Percentiles rank a stretch among this genome's conserved stretches.
phyloP scores from a whole-genome alignment of 306 rosid species.

The Styphnolobium japonicum region DNA sequence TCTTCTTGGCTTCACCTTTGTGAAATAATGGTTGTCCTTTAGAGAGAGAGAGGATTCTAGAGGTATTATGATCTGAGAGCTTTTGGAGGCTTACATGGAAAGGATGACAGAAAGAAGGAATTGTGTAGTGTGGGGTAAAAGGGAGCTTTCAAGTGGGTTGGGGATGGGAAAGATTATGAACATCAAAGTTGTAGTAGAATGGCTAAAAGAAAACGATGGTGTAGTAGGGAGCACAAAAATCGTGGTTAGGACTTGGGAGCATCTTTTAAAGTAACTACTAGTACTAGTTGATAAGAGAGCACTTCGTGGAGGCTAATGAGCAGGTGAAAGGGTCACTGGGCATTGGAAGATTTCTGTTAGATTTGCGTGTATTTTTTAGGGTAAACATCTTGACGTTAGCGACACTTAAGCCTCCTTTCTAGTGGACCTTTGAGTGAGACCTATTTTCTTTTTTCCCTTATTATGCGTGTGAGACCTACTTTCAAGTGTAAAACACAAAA shows the following conservation, averaged over 20 bases:
- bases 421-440: too few relatives aligned
- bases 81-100: neutral
- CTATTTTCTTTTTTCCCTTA: too few relatives aligned
- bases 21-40: neutral
- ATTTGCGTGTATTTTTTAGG: too few relatives aligned
- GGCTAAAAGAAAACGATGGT: too few relatives aligned
- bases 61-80: neutral
- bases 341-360: too few relatives aligned
- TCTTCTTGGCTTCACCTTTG: neutral
- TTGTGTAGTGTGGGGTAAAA: conserved; percentile 1
- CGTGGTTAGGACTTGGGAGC: neutral
- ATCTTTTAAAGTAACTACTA: neutral
- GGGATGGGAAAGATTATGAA: neutral
- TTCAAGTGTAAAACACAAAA: too few relatives aligned
- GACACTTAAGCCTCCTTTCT: too few relatives aligned
- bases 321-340: too few relatives aligned
- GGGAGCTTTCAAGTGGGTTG: conserved; percentile 19
- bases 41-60: neutral
- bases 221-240: neutral
- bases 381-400: too few relatives aligned
- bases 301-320: too few relatives aligned
- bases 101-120: neutral
- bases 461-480: too few relatives aligned
- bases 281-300: neutral
- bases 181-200: too few relatives aligned